Evolutionary conservation across 257 asterid species (phyloP), one percentile per base, ranked within the genome.

Genomic region (Nicotiana undulata): DNA sequence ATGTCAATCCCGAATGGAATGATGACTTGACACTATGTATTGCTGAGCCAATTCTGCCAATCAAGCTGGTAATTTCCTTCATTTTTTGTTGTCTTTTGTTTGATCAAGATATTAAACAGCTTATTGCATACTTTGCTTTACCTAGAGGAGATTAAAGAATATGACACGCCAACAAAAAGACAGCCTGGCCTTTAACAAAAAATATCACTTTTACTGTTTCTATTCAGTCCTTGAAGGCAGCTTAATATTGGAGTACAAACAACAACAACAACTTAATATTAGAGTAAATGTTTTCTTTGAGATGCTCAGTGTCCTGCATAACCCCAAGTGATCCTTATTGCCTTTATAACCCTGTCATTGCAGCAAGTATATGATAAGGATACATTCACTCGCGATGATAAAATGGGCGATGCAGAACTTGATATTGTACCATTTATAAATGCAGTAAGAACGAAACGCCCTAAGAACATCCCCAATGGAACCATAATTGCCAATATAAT

Each of bases 361-460:
- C 97, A 93, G 98, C 86, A 84, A 81, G 94, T 91, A 5, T 93
- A 88, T 66, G 98, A 93, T 64, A 72, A 63, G 78, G 97, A 93
- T 32, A 66, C 82, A 28, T 90, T 93, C 87, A 83, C 85, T 13
- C 87, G 18, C 1, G 95, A 93, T 75, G 97, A 91, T 92, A 88
- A 88, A 79, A 93, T 93, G 98, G 98, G 98, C 40, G 92, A 93
- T 78, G 97, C 97, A 29, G 97, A 91, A 63, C 83, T 92, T 20
- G 93, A 86, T 80, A 86, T 92, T 3, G 53, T 67, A 9, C 88
- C 84, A 18, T 83, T 89, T 44, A 59, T 86, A 4, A 89, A 89
- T 82, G 90, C 81, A 16, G 66, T 87, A 53, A 87, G 83, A 86
- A 80, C 81, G 24, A 46, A 32, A 90, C 72, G 52, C 37, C 56